A percentile compares a stretch with the other conserved stretches of the same genome.
Conservation (phyloP, 306 rosid species). For the Cucurbita pepo region DNA sequence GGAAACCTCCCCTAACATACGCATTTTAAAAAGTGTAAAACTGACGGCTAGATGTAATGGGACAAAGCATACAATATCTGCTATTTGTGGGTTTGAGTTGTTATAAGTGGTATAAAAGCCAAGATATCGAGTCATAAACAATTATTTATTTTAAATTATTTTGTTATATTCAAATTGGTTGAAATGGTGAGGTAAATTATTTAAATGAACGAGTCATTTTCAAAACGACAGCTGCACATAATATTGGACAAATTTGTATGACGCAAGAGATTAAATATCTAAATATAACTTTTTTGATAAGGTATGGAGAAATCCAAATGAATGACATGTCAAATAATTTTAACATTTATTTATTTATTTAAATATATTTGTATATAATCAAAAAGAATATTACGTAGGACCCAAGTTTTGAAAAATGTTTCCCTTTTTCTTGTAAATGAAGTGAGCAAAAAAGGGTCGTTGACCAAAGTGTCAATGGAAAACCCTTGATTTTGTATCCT, state of each 20-base stretch:
- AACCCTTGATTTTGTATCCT: neutral
- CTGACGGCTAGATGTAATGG: too few relatives aligned
- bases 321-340: neutral
- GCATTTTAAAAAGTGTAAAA: too few relatives aligned
- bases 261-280: neutral
- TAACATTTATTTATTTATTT: neutral
- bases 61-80: too few relatives aligned
- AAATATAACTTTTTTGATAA: neutral
- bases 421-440: neutral
- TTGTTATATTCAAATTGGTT: too few relatives aligned
- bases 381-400: neutral
- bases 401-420: neutral
- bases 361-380: neutral
- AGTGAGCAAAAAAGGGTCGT: neutral
- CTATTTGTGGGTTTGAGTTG: too few relatives aligned
- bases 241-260: neutral
- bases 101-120: too few relatives aligned
- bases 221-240: neutral
- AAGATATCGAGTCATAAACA: too few relatives aligned
- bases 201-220: neutral
- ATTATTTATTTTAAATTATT: too few relatives aligned
- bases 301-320: neutral
- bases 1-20: too few relatives aligned
- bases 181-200: too few relatives aligned
- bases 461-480: neutral